These are phyloP conservation scores for Nicotiana undulata DNA, from an alignment of 257 asterid genomes.

Conservation along the genomic window DNA sequence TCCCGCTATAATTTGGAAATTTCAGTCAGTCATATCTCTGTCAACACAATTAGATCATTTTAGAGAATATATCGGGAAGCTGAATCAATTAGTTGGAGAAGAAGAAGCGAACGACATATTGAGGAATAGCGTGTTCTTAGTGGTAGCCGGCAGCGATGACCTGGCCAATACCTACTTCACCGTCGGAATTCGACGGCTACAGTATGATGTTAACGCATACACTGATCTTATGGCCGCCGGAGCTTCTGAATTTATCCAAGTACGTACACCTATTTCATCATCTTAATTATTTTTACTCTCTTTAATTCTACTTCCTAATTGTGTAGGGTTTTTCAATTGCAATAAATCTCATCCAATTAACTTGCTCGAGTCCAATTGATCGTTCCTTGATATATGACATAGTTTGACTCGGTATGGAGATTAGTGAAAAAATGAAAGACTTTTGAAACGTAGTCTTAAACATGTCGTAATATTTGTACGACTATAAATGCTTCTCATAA, in stretches of 20 bases:
- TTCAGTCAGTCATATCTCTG: conserved; percentile 46
- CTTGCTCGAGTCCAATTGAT: too few relatives aligned
- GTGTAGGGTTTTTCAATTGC: too few relatives aligned
- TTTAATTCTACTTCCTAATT: too few relatives aligned
- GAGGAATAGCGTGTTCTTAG: conserved; percentile 30
- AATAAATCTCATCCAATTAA: too few relatives aligned
- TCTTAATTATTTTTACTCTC: too few relatives aligned
- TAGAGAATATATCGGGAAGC: conserved; percentile 56
- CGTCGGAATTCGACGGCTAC: conserved; percentile 20
- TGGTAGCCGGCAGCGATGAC: conserved; percentile 74
- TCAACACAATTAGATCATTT: conserved; percentile 41
- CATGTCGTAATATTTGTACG: too few relatives aligned
- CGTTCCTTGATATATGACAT: too few relatives aligned
- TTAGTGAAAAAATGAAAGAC: too few relatives aligned
- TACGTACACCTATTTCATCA: background rate
- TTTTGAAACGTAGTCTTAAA: too few relatives aligned
- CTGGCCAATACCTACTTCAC: conserved; percentile 74
- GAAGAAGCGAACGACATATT: conserved; percentile 29
- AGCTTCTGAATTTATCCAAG: conserved; percentile 52
- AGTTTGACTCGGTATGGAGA: too few relatives aligned
- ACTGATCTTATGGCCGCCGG: conserved; percentile 43
- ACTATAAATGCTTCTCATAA: too few relatives aligned
- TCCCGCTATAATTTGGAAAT: too few relatives aligned
- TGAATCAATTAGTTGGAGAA: conserved; percentile 47
- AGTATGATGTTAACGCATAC: conserved; percentile 41